Base-by-base conservation (phyloP, 768 basidiomycete genomes). In the Hericium alpestre region DNA sequence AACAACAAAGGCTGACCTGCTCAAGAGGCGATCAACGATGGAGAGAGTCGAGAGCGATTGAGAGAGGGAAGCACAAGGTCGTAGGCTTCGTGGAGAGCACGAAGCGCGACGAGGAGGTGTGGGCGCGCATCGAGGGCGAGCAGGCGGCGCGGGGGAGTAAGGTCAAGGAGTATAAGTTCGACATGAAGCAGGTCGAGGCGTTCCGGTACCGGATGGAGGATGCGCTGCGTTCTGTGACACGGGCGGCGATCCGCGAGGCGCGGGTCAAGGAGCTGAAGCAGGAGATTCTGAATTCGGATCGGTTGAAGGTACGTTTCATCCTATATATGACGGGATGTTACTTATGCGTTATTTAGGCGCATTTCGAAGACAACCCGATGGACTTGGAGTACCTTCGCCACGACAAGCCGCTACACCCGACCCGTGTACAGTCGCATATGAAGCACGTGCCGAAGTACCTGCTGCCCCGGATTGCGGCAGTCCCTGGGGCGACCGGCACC, bases 151-250 rank as follows among this genome's bases (percentile, higher is more conserved):
- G 74, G 49, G 80, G 76, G 18, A 73, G 75, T 57, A 72, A 78
- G 58, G 71, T 93, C 60, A 88, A 90, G 68, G 93, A 94, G 69
- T 99, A 95, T 71, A 79, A 84, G 39, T 97, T 97, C 65, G 93
- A 96, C 59, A 88, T 88, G 86, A 90, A 84, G 67, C 88, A 96
- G 75, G 92, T 98, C 18, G 94, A 99, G 64, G 93, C 91, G 20
- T 99, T 99, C 73, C 76, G 94, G 66, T 99, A 99, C 72, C 80
- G 96, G 51, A 97, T 97, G 95, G 91, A 95, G 66, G 96, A 98
- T 66, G 96, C 92, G 1, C 67, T 98, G 64, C 77, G 91, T 61
- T 81, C 86, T 49, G 93, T 96, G 10, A 98, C 96, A 56, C 79
- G 85, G 62, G 85, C 81, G 56, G 83, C 86, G 7, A 83, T 98